Percentiles rank a stretch among this genome's conserved stretches.
Conservation (phyloP, 2,329 filamentous ascomycete genomes). For the Sarocladium strictum region DNA sequence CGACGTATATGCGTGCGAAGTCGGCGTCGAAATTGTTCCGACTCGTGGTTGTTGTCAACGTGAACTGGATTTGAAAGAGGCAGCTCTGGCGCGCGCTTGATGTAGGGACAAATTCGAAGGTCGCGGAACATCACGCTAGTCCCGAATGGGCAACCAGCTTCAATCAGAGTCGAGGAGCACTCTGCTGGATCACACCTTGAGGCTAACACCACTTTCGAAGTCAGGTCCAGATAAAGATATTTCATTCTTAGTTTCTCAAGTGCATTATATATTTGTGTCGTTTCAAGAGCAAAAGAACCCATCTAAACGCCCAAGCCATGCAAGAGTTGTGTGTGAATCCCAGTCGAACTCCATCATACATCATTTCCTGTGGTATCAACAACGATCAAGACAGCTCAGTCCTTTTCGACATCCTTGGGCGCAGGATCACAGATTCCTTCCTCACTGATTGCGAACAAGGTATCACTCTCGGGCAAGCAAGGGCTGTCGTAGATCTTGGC, state of each 20-base stretch:
- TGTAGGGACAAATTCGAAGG: slow-evolving; percentile 13
- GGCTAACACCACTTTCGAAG: no score
- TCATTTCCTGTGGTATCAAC: slow-evolving; percentile 9
- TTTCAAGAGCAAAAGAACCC: slow-evolving; percentile 10
- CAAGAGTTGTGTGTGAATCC: slow-evolving; percentile 11
- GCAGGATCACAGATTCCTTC: slow-evolving; percentile 94
- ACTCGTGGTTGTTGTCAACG: slow-evolving; percentile 13
- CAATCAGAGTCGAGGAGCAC: neutral
- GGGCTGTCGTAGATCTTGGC: slow-evolving; percentile 99
- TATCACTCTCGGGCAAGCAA: slow-evolving; percentile 93
- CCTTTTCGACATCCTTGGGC: slow-evolving; percentile 92
- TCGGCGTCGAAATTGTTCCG: slow-evolving; percentile 9
- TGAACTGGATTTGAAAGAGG: slow-evolving; percentile 9
- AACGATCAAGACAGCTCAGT: slow-evolving; percentile 31
- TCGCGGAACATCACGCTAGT: slow-evolving; percentile 17
- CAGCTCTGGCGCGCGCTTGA: slow-evolving; percentile 11
- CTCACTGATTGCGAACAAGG: slow-evolving; percentile 93
- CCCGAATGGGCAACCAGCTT: slow-evolving; percentile 30
- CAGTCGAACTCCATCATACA: slow-evolving; percentile 16
- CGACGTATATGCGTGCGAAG: slow-evolving; percentile 9
- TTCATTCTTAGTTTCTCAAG: no score
- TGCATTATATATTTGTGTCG: neutral
- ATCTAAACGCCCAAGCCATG: slow-evolving; percentile 27
- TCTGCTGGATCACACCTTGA: no score
- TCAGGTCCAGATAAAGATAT: no score